Conservation (phyloP, 2,329 filamentous ascomycete genomes). For the Pyrenophora teres region DNA sequence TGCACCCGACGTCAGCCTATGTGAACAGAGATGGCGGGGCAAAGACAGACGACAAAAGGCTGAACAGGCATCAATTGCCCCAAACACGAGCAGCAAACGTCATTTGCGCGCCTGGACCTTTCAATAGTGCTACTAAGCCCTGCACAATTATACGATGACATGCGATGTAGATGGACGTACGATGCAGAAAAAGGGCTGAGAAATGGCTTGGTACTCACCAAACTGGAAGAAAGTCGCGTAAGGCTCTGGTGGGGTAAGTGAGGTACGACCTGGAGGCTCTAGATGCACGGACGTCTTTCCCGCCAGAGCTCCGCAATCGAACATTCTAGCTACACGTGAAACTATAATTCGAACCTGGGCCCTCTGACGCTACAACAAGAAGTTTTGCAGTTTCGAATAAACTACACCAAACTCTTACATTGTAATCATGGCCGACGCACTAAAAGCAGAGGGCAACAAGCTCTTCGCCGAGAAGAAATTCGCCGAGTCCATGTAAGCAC, state of each 20-base stretch:
- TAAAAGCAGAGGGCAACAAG: slow-evolving; percentile 98
- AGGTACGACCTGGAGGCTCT: slow-evolving; percentile 35
- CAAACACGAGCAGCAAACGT: too few relatives aligned
- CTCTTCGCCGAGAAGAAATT: slow-evolving; percentile 98
- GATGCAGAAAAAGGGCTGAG: slow-evolving; percentile 6
- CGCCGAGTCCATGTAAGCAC: slow-evolving; percentile 85
- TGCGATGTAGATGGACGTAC: background rate
- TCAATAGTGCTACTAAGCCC: background rate
- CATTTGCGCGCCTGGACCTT: too few relatives aligned
- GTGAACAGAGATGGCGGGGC: background rate
- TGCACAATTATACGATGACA: background rate
- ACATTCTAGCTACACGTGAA: slow-evolving; percentile 43
- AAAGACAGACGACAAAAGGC: too few relatives aligned
- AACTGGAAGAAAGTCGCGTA: slow-evolving; percentile 8
- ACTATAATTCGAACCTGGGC: slow-evolving; percentile 41
- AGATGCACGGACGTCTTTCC: slow-evolving; percentile 19
- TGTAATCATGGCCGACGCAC: slow-evolving; percentile 69
- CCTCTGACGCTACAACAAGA: slow-evolving; percentile 24
- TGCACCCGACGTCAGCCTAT: background rate
- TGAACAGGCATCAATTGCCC: too few relatives aligned
- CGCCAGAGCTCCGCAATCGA: slow-evolving; percentile 33
- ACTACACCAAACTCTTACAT: slow-evolving; percentile 3
- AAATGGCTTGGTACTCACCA: slow-evolving; percentile 11
- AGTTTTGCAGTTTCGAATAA: slow-evolving; percentile 3
- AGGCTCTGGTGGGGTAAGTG: slow-evolving; percentile 13